Evolutionary conservation across 768 basidiomycete species (phyloP).

Genomic region (Dioszegia crocea): DNA sequence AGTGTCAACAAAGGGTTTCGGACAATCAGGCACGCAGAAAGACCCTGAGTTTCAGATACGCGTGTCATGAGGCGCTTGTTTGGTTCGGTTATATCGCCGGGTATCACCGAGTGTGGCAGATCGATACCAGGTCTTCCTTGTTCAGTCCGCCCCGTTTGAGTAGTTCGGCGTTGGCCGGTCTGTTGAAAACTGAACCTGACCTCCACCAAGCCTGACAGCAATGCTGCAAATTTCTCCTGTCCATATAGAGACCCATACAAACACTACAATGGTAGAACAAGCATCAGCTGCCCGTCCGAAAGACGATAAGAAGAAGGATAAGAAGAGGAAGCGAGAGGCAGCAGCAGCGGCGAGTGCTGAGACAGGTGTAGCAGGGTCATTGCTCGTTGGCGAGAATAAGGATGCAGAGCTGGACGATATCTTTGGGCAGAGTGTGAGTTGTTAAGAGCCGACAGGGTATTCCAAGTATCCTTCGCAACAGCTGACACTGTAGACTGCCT

Average conservation of each 20-base stretch:
- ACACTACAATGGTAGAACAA: slow-evolving; percentile 5
- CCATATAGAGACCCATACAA: too few species aligned
- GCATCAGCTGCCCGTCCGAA: background rate
- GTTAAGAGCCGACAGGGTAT: background rate
- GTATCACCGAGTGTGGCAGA: too few species aligned
- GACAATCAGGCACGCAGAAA: too few species aligned
- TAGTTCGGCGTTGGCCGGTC: background rate
- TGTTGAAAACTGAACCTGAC: background rate
- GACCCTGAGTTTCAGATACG: too few species aligned
- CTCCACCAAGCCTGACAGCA: too few species aligned
- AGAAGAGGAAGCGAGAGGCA: slow-evolving; percentile 15
- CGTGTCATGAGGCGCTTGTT: too few species aligned
- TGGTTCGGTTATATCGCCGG: too few species aligned
- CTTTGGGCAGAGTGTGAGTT: slow-evolving; percentile 58
- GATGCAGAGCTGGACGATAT: slow-evolving; percentile 65
- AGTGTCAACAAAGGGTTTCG: too few species aligned
- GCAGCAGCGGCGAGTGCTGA: background rate
- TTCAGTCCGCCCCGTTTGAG: too few species aligned
- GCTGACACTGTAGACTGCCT: slow-evolving; percentile 1
- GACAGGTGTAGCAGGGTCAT: slow-evolving; percentile 10
- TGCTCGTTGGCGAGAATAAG: slow-evolving; percentile 25
- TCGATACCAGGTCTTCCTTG: too few species aligned
- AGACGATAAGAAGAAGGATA: slow-evolving; percentile 23
- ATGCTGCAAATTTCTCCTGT: too few species aligned
- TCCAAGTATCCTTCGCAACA: slow-evolving; percentile 7